Base-by-base conservation (phyloP, 495 filamentous ascomycete species). In the Penicillium arizonense region DNA sequence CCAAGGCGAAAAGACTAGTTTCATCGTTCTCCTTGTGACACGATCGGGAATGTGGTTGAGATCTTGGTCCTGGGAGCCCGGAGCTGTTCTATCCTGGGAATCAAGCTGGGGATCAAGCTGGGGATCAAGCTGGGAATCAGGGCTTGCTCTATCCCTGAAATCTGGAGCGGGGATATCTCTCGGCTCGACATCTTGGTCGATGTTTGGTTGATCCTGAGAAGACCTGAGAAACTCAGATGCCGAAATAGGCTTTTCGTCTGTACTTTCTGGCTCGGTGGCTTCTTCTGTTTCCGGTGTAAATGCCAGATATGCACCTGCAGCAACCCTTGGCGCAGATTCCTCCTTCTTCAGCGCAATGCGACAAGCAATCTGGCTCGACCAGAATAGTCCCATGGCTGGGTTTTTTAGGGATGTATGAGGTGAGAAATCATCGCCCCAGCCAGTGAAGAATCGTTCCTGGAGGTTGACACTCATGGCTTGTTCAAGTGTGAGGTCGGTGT, bases 391-490 rank as follows among this genome's bases (percentile, higher is more conserved):
- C 47, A 97, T 72, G 8, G 87, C 84, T 0, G 94, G 94, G 0
- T 89, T 95, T 71, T 97, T 98, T 12, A 84, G 75, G 1, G 64
- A 30, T 4, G 57, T 52, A 6, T 59, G 57, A 13, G 44, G 49
- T 4, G 51, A 45, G 0, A 32, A 26, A 5, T 44, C 73, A 63
- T 91, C 87, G 20, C 90, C 91, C 92, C 94, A 98, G 34, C 94
- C 94, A 3, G 88, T 93, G 68, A 96, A 96, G 80, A 89, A 98
- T 7, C 86, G 82, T 61, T 95, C 88, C 68, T 98, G 94, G 66
- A 95, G 89, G 8, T 30, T 5, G 28, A 30, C 28, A 30, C 28
- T 30, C 8, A 7, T 30, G 5, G 28, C 28, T 30, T 30, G 28
- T 30, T 30, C 9, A 0, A 30, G 9, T 7, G 28, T 30, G 28